phyloP scores from a whole-genome alignment of 805 yeast genomes.

The Starmera caribaea region DNA sequence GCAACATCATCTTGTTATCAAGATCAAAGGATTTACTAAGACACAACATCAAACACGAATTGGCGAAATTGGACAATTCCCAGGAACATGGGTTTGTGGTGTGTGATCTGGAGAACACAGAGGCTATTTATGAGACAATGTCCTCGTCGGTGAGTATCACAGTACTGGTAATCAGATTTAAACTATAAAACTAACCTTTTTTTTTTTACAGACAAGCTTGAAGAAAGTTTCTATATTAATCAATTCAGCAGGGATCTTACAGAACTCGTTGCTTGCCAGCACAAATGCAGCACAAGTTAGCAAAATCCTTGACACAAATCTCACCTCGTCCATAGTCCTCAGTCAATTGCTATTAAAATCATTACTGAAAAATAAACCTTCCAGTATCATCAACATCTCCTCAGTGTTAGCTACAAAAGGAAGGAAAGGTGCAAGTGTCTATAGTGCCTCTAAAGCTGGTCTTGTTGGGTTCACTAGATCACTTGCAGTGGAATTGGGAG shows the following conservation, averaged over 20 bases:
- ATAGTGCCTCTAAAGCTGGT: conserved; percentile 66
- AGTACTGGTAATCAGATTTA: conserved; percentile 20
- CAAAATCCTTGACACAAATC: conserved; percentile 42
- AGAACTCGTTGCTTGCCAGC: conserved; percentile 37
- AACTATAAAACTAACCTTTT: conserved; percentile 26
- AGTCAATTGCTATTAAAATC: conserved; percentile 41
- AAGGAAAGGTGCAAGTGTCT: conserved; percentile 50
- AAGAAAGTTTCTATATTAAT: conserved; percentile 19
- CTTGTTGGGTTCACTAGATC: conserved; percentile 50
- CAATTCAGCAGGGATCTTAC: conserved; percentile 52
- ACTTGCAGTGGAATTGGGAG: conserved; percentile 49
- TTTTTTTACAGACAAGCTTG: conserved; percentile 4
- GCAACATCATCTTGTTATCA: conserved; percentile 40
- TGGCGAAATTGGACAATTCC: conserved; percentile 2
- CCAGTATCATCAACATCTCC: conserved; percentile 50
- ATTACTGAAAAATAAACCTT: conserved; percentile 32
- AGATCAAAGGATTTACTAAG: conserved; percentile 31
- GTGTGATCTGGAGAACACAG: conserved; percentile 9
- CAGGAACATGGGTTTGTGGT: conserved; percentile 12
- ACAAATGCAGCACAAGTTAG: conserved; percentile 33
- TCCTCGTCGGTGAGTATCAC: conserved; percentile 1
- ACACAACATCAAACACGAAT: conserved; percentile 11
- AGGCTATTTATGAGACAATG: conserved; percentile 4
- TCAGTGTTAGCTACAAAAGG: conserved; percentile 48
- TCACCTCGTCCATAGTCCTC: conserved; percentile 51